Conservation (phyloP, 2,329 filamentous ascomycete genomes). For the Diaporthe humulicola region DNA sequence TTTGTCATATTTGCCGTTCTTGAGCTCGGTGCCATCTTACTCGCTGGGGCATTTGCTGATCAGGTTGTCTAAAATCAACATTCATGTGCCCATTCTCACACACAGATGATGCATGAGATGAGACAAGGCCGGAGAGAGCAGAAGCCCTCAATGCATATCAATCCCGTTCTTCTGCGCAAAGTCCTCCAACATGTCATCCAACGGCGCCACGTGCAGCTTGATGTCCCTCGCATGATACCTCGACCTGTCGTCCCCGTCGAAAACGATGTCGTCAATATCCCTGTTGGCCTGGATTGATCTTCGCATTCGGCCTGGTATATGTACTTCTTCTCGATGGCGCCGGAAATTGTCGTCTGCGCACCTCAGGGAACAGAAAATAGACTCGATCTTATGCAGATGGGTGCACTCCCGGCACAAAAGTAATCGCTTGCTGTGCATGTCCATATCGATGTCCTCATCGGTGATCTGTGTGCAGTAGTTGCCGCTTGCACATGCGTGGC, state of each 20-base stretch:
- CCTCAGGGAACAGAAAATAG: constrained; percentile 49
- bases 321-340: constrained; percentile 49
- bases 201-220: constrained; percentile 37
- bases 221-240: constrained; percentile 44
- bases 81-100: not conserved
- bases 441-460: constrained; percentile 43
- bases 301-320: constrained; percentile 45
- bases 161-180: constrained; percentile 39
- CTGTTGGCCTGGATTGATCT: constrained; percentile 32
- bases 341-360: constrained; percentile 50
- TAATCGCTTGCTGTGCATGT: constrained; percentile 37
- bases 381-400: constrained; percentile 44
- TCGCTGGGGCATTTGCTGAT: not conserved
- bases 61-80: not conserved
- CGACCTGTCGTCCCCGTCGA: constrained; percentile 33
- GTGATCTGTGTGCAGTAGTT: constrained; percentile 43
- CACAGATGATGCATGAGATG: not conserved
- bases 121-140: not conserved
- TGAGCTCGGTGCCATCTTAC: not conserved
- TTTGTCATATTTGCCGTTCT: not conserved
- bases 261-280: constrained; percentile 41
- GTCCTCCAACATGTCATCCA: constrained; percentile 40
- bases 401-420: constrained; percentile 52
- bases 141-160: constrained; percentile 3
- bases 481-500: constrained; percentile 46